Evolutionary conservation across 2,329 filamentous ascomycete species (phyloP), one percentile per base, ranked within the genome.

Genomic region (Paramyrothecium roridum): DNA sequence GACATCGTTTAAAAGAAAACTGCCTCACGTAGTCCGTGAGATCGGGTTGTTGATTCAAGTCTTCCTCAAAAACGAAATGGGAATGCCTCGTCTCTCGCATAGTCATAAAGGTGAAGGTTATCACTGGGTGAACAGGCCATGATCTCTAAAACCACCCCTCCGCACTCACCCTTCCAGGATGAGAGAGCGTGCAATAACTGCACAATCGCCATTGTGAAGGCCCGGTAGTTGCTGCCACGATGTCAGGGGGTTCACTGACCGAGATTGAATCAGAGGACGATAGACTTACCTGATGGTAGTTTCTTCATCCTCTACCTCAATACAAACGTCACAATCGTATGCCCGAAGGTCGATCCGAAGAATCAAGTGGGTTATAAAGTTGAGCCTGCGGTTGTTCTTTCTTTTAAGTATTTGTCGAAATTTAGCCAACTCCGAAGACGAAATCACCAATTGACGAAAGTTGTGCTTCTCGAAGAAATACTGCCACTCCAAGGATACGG

Each of bases 101-200:
- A 20, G 2, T 26, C 10, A 17, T n/a, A 40, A 20, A 20, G 30
- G n/a, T 59, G 52, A 3, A 23, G 46, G 13, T n/a, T 23, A 50
- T 60, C 57, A 22, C 57, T 57, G 4, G 57, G 54, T 13, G 59
- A 60, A 3, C 46, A 47, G 3, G 59, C 57, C 13, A 19, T 52
- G 12, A 59, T 50, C 11, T 59, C 53, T 17, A 59, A 19, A 2
- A 40, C 47, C 10, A 60, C 30, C 2, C 55, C 55, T n/a, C 8
- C 26, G 12, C 26, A 17, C 13, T n/a, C 23, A n/a, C 53, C 57
- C 40, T 50, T 17, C 57, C 57, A 57, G 6, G 3, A 22, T 3
- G 58, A 59, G 13, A 60, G 51, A 7, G 20, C 20, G 2, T 19
- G 12, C 3, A 60, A 40, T 10, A 60, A 22, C 3, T 16, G 3